These are phyloP conservation scores for Rusavskia elegans DNA, from an alignment of 495 filamentous ascomycete genomes.

Conservation along the genomic window DNA sequence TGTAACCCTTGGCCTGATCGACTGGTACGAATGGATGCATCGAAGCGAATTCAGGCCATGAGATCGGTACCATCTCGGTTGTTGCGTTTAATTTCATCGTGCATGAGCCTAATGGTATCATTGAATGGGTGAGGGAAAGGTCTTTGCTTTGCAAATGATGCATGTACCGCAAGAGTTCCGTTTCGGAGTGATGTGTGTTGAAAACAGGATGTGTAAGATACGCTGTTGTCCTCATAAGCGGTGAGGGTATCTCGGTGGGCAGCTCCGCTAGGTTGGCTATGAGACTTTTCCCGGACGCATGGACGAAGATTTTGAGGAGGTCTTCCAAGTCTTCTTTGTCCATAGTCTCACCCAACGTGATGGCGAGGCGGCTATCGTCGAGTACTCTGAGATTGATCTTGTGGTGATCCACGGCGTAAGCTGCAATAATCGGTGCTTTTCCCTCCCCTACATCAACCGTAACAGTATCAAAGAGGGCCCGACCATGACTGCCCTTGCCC, in stretches of 20 bases:
- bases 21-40: conserved; percentile 71
- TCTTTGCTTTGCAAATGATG: conserved; percentile 91
- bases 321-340: conserved; percentile 42
- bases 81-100: conserved; percentile 99
- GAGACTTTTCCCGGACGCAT: conserved; percentile 4
- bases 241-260: conserved; percentile 35
- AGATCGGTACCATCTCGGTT: conserved; percentile 82
- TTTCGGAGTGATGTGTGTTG: conserved; percentile 94
- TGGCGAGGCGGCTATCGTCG: conserved; percentile 41
- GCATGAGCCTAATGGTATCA: conserved; percentile 98
- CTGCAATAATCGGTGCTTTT: conserved; percentile 32
- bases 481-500: conserved; percentile 36
- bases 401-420: conserved; percentile 31
- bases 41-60: conserved; percentile 69
- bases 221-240: conserved; percentile 51
- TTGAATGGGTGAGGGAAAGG: conserved; percentile 86
- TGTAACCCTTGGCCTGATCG: conserved; percentile 52
- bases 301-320: conserved; percentile 42
- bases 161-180: conserved; percentile 89
- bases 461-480: conserved; percentile 67
- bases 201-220: conserved; percentile 91
- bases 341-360: conserved; percentile 63
- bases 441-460: conserved; percentile 41
- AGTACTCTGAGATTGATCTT: conserved; percentile 49
- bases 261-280: conserved; percentile 4